Evolutionary conservation across 2,329 filamentous ascomycete species (phyloP).

Genomic region (Leptoxyphium fumago): DNA sequence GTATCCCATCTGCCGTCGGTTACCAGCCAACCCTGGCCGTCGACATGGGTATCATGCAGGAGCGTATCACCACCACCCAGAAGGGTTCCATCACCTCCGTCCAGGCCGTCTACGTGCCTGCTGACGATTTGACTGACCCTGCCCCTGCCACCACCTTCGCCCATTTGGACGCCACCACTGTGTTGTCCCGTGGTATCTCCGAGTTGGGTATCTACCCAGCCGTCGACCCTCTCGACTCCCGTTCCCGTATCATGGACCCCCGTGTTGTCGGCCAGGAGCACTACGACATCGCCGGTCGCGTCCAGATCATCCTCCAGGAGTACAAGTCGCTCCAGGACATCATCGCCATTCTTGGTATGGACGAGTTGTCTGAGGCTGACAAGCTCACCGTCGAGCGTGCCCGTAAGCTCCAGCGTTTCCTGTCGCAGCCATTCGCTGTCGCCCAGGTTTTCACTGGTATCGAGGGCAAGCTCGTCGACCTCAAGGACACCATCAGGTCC

Average conservation of each 20-base stretch:
- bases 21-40: slow-evolving; percentile 98
- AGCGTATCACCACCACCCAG: slow-evolving; percentile 98
- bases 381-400: slow-evolving; percentile 99
- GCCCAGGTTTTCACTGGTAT: slow-evolving; percentile 79
- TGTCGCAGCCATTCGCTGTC: slow-evolving; percentile 96
- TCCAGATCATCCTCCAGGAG: slow-evolving; percentile 99
- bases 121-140: slow-evolving; percentile 99
- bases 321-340: slow-evolving; percentile 99
- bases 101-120: slow-evolving; percentile 99
- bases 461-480: slow-evolving; percentile 89
- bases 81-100: slow-evolving; percentile 99
- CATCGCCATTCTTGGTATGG: slow-evolving; percentile 98
- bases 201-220: slow-evolving; percentile 99
- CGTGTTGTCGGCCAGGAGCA: slow-evolving; percentile 97
- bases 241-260: slow-evolving; percentile 98
- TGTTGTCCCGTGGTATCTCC: slow-evolving; percentile 99
- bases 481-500: slow-evolving; percentile 93
- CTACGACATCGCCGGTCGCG: slow-evolving; percentile 85
- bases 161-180: slow-evolving; percentile 99
- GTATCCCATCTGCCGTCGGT: slow-evolving; percentile 99
- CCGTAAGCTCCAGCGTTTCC: slow-evolving; percentile 99
- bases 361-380: slow-evolving; percentile 96
- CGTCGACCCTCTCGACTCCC: slow-evolving; percentile 98
- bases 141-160: slow-evolving; percentile 98
- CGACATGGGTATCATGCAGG: slow-evolving; percentile 99